phyloP scores from a whole-genome alignment of 768 basidiomycete genomes.

The Mycena crocata region DNA sequence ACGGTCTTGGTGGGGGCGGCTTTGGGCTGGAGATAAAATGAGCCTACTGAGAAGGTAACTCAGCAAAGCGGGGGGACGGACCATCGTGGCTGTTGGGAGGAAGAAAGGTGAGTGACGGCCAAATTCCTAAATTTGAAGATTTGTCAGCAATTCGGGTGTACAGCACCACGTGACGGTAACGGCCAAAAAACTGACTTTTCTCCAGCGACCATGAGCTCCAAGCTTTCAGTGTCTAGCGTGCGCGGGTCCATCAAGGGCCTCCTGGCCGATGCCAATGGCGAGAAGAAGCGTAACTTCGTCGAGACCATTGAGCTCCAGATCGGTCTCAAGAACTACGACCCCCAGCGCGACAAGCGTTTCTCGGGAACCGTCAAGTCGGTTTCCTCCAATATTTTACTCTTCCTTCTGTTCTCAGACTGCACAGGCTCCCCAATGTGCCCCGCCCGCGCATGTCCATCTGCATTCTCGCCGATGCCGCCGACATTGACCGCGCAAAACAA shows the following conservation, averaged over 20 bases:
- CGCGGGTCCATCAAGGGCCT: slow-evolving; percentile 96
- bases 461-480: slow-evolving; percentile 98
- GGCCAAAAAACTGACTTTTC: background rate
- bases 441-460: slow-evolving; percentile 99
- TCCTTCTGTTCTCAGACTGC: slow-evolving; percentile 9
- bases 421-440: slow-evolving; percentile 94
- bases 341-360: slow-evolving; percentile 99
- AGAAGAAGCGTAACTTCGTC: slow-evolving; percentile 93
- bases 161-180: background rate
- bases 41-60: slow-evolving; percentile 36
- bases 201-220: slow-evolving; percentile 58
- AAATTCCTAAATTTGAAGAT: background rate
- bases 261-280: slow-evolving; percentile 83
- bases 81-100: slow-evolving; percentile 20
- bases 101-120: slow-evolving; percentile 12
- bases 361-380: slow-evolving; percentile 95
- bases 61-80: slow-evolving; percentile 32
- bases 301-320: slow-evolving; percentile 98
- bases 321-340: slow-evolving; percentile 99
- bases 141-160: background rate
- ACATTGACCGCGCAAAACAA: slow-evolving; percentile 98
- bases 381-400: background rate
- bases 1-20: slow-evolving; percentile 35
- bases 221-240: slow-evolving; percentile 99
- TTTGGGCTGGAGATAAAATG: slow-evolving; percentile 31